Evolutionary conservation across 495 filamentous ascomycete genomes (phyloP).

Genomic region (Aspergillus heteromorphus): DNA sequence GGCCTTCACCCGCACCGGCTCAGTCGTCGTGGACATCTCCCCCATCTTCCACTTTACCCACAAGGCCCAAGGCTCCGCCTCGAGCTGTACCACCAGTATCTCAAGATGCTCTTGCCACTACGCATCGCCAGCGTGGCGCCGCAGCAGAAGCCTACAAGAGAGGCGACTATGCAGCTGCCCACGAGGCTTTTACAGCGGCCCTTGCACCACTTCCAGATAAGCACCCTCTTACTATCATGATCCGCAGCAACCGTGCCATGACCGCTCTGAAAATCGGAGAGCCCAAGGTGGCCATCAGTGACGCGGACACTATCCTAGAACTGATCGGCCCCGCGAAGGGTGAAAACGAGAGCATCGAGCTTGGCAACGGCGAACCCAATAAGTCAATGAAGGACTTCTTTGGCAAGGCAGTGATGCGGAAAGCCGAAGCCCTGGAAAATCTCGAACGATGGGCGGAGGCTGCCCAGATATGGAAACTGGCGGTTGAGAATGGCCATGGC

Average conservation of each 20-base stretch:
- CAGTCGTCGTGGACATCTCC: conserved; percentile 23
- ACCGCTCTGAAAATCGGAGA: conserved; percentile 86
- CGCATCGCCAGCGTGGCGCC: conserved; percentile 66
- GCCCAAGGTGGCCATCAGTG: conserved; percentile 73
- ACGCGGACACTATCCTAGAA: conserved; percentile 73
- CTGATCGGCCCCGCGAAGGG: conserved; percentile 77
- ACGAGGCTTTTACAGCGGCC: conserved; percentile 73
- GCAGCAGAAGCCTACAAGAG: conserved; percentile 88
- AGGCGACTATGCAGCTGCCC: conserved; percentile 83
- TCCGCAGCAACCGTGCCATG: conserved; percentile 88
- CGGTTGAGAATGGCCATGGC: conserved; percentile 78
- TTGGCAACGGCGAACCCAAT: conserved; percentile 55
- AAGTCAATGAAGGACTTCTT: conserved; percentile 92
- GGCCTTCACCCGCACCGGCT: conserved; percentile 23
- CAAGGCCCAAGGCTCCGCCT: conserved; percentile 47
- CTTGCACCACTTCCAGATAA: conserved; percentile 65
- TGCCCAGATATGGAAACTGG: conserved; percentile 68
- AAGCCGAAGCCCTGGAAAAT: conserved; percentile 92
- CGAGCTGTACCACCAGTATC: conserved; percentile 67
- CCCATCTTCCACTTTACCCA: conserved; percentile 30
- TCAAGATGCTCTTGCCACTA: conserved; percentile 60
- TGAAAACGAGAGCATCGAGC: conserved; percentile 69
- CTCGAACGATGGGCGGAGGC: conserved; percentile 92
- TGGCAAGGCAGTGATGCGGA: conserved; percentile 86
- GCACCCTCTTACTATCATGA: conserved; percentile 80